phyloP scores from a whole-genome alignment of 495 filamentous ascomycete species.

The Trichocladium antarcticum region DNA sequence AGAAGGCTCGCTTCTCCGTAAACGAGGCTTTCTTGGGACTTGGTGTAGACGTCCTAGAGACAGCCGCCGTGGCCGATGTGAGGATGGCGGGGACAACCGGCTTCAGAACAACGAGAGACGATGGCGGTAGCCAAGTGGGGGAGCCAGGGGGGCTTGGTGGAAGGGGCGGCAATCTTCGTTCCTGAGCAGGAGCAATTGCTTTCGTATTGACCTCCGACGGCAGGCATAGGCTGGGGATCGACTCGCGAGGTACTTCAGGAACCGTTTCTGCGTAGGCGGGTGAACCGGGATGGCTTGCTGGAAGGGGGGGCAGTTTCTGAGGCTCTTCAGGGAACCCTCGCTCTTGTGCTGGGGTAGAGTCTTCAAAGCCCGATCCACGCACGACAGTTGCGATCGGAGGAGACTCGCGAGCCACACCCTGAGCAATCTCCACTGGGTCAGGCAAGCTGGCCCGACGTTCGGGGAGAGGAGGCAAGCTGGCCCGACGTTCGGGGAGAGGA shows the following conservation, averaged over 20 bases:
- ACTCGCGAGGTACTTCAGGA: constrained; percentile 2
- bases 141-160: constrained; percentile 1
- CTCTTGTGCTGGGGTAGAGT: not conserved
- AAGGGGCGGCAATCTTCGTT: not conserved
- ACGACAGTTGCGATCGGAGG: not conserved
- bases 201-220: not conserved
- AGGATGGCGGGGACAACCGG: not conserved
- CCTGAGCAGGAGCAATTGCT: not conserved
- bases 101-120: not conserved
- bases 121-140: not conserved
- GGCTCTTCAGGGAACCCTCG: not conserved
- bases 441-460: constrained; percentile 1
- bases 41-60: not conserved
- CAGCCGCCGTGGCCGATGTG: not conserved
- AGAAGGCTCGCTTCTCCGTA: constrained; percentile 6
- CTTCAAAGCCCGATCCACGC: not conserved
- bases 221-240: not conserved
- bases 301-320: not conserved
- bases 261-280: not conserved
- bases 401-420: not conserved
- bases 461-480: constrained; percentile 1
- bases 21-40: not conserved
- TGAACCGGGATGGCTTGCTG: constrained; percentile 4
- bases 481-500: constrained; percentile 2
- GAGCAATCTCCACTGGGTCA: not conserved